A percentile compares a stretch with the other conserved stretches of the same genome.
Evolutionary conservation across 2,329 filamentous ascomycete species (phyloP).

Genomic region (Phaeosphaeriaceae sp.): DNA sequence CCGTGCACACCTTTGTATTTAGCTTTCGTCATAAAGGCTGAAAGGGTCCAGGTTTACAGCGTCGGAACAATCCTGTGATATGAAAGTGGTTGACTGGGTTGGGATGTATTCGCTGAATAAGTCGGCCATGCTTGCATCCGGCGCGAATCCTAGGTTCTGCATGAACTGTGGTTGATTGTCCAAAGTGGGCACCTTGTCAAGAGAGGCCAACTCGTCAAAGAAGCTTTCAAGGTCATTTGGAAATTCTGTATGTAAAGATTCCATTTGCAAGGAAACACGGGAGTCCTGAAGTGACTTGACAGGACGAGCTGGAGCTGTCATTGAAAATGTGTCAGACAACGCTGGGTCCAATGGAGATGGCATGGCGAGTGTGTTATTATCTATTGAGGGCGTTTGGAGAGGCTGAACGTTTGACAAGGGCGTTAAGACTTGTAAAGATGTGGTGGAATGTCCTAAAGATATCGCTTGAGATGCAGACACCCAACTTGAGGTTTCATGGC

Average conservation of each 20-base stretch:
- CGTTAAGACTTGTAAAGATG: constrained; percentile 25
- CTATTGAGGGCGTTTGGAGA: constrained; percentile 1
- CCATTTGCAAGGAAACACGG: constrained; percentile 9
- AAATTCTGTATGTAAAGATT: constrained; percentile 44
- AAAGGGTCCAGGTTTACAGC: constrained; percentile 32
- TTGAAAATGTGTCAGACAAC: constrained; percentile 17
- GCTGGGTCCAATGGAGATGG: constrained; percentile 16
- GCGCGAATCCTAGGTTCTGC: constrained; percentile 70
- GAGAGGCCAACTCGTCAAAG: constrained; percentile 64
- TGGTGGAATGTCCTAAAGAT: constrained; percentile 16
- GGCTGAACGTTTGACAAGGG: constrained; percentile 9
- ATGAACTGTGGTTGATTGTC: constrained; percentile 68
- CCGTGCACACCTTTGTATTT: not conserved
- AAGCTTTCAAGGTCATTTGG: constrained; percentile 57
- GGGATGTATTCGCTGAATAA: constrained; percentile 55
- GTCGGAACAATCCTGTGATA: constrained; percentile 27
- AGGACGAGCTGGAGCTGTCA: constrained; percentile 7
- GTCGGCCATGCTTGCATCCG: constrained; percentile 65
- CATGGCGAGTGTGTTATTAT: not conserved
- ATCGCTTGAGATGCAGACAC: not conserved
- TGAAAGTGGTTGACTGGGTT: constrained; percentile 42
- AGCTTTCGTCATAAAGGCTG: constrained; percentile 34
- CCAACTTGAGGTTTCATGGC: not conserved
- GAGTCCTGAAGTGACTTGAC: constrained; percentile 6
- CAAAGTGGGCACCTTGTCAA: constrained; percentile 60